Base-by-base conservation (phyloP, 208 protist genomes). In the Trypanosoma cruzi region DNA sequence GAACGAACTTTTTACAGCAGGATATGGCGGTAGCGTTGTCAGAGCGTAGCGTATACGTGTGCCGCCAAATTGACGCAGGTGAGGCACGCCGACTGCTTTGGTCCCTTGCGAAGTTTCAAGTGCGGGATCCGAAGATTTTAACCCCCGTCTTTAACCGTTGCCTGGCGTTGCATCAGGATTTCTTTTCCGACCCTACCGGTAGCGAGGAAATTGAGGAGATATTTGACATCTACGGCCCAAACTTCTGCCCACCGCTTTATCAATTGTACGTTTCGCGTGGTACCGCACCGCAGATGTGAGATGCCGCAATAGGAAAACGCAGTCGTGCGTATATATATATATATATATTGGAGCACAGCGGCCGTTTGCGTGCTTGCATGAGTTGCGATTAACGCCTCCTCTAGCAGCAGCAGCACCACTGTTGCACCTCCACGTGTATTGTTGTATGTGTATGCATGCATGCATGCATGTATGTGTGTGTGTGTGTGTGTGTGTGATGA, bases 171-270 rank as follows among this genome's bases (percentile, higher is more conserved):
- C 90, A 97, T 60, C 73, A 87, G 26, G 92, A 97, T 67, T 97
- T 97, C 79, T 97, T 97, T 60, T 71, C 88, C 2, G 90, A 97
- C 73, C 89, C 90, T 44, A 93, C 88, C 22, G 92, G 92, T 26
- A 92, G 87, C 28, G 92, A 97, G 67, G 92, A 97, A 72, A 89
- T 97, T 50, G 89, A 97, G 55, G 92, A 97, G 73, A 91, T 97
- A 22, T 97, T 97, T 62, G 89, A 97, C 64, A 69, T 86, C 34
- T 95, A 92, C 65, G 92, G 92, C 3, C 81, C 89, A 14, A 90
- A 86, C 63, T 73, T 86, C 55, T 97, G 92, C 69, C 90, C 89
- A 20, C 88, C 83, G 55, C 81, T 97, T 31, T 97, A 97, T 53
- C 85, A 97, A 69, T 61, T 97, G 49, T 97, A 97, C 77, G 82